These are phyloP conservation scores for Plectranthus barbatus DNA, from an alignment of 257 asterid species.

Conservation along the genomic window DNA sequence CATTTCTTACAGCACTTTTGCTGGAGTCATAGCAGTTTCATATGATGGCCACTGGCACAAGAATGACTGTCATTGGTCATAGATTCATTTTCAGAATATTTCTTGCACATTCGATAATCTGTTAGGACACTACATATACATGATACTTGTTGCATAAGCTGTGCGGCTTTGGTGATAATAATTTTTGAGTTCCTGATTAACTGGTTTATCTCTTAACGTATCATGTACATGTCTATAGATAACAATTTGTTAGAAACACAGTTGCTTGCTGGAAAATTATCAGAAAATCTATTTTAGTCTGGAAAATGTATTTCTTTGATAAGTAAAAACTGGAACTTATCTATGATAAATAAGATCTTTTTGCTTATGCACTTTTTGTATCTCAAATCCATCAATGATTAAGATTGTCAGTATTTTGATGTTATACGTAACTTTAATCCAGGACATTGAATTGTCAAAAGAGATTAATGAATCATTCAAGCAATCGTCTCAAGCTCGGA, in stretches of 20 bases:
- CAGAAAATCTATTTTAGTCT: no score
- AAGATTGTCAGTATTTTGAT: background rate
- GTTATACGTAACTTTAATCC: conserved; percentile 14
- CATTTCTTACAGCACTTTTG: background rate
- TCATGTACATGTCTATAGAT: background rate
- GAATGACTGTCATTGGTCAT: no score
- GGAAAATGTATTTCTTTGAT: background rate
- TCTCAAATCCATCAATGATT: background rate
- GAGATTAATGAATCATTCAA: conserved; percentile 96
- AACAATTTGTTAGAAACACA: background rate
- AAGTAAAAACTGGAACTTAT: no score
- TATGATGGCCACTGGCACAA: no score
- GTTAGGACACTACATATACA: background rate
- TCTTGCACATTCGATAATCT: background rate
- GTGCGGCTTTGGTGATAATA: no score
- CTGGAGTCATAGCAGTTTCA: background rate
- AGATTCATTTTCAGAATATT: no score
- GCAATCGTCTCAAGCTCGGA: conserved; percentile 98
- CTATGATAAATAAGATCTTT: background rate
- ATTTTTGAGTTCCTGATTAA: background rate
- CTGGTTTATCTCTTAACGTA: background rate
- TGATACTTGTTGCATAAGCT: no score
- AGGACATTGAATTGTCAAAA: conserved; percentile 93
- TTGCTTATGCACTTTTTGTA: background rate
- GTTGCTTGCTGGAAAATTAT: no score